phyloP scores from a whole-genome alignment of 78 protist species.

The Polysphondylium violaceum region DNA sequence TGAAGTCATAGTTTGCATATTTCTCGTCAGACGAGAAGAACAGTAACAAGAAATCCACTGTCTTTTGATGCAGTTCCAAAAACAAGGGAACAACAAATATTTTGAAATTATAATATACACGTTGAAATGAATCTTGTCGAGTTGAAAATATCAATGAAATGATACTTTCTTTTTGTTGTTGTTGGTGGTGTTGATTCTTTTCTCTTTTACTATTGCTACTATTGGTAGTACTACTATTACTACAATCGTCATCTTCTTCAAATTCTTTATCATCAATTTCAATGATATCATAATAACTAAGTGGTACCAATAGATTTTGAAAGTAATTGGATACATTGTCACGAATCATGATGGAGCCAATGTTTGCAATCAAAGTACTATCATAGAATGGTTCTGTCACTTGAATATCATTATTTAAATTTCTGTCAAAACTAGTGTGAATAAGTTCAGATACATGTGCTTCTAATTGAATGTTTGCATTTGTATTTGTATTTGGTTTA shows the following conservation, averaged over 20 bases:
- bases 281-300: slow-evolving; percentile 11
- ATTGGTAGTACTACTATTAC: neutral
- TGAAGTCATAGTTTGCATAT: neutral
- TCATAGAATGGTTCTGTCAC: neutral
- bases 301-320: slow-evolving; percentile 51
- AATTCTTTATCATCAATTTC: slow-evolving; percentile 8
- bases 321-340: slow-evolving; percentile 48
- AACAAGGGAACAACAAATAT: slow-evolving; percentile 46
- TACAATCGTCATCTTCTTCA: slow-evolving; percentile 15
- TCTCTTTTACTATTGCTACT: neutral
- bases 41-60: slow-evolving; percentile 35
- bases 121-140: slow-evolving; percentile 4
- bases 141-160: slow-evolving; percentile 19
- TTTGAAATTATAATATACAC: slow-evolving; percentile 26
- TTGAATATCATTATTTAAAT: neutral
- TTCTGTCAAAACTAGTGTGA: slow-evolving; percentile 15
- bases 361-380: slow-evolving; percentile 15
- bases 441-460: slow-evolving; percentile 24
- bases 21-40: slow-evolving; percentile 17
- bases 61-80: slow-evolving; percentile 21
- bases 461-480: slow-evolving; percentile 4
- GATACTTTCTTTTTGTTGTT: slow-evolving; percentile 22
- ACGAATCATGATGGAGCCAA: neutral
- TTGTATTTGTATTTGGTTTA: neutral
- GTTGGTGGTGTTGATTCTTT: neutral